Conservation (phyloP, 129 eudicot species). For the Centella asiatica region DNA sequence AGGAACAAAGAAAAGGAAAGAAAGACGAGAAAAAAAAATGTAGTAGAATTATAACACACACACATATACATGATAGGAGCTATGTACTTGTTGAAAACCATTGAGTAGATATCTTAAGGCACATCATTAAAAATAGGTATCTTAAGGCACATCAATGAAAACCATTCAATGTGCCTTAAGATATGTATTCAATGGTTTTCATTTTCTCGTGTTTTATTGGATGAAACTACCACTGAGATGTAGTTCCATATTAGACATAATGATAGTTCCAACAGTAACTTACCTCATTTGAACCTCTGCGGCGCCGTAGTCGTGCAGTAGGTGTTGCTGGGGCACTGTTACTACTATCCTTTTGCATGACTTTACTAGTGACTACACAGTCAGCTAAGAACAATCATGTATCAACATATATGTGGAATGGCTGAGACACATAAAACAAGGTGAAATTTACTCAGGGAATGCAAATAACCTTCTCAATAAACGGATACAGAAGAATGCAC, state of each 20-base stretch:
- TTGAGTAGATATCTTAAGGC: no score
- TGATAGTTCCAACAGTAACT: not conserved
- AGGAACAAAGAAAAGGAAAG: not conserved
- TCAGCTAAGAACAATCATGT: slow-evolving; percentile 9
- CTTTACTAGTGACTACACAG: not conserved
- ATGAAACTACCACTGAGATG: not conserved
- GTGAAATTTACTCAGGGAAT: not conserved
- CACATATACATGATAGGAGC: no score
- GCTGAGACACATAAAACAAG: slow-evolving; percentile 2
- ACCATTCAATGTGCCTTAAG: no score
- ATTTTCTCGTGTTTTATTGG: no score
- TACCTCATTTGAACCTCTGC: slow-evolving; percentile 19
- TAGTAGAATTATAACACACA: no score
- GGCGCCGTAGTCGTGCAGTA: slow-evolving; percentile 15
- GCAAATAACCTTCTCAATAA: not conserved
- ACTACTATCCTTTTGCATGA: slow-evolving; percentile 16
- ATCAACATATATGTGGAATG: not conserved
- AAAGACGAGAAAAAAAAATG: not conserved
- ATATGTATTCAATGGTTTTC: no score
- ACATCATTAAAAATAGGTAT: no score
- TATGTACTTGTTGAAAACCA: no score
- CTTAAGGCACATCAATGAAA: no score
- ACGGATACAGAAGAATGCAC: not conserved
- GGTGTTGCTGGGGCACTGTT: slow-evolving; percentile 14
- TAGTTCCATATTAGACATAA: not conserved